These are phyloP conservation scores for Xylaria polymorpha DNA, from an alignment of 2,329 filamentous ascomycete species.

Conservation along the genomic window DNA sequence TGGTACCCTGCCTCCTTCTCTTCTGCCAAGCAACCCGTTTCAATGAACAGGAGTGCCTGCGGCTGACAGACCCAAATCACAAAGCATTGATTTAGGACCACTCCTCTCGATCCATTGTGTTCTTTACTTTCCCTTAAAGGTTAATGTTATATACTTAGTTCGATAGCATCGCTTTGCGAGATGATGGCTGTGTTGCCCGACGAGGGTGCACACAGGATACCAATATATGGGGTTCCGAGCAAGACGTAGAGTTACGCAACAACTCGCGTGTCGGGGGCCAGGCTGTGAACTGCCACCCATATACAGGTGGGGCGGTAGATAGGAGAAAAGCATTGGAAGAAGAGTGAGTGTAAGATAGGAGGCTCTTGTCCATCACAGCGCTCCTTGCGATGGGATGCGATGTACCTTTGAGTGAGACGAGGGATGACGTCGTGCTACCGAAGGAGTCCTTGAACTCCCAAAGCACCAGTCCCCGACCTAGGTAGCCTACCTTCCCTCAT, in stretches of 20 bases:
- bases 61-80: slow-evolving; percentile 18
- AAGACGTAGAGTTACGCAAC: not conserved
- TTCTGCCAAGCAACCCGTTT: slow-evolving; percentile 16
- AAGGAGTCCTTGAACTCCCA: not conserved
- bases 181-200: not conserved
- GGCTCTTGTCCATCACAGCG: not conserved
- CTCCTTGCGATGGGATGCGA: not conserved
- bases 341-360: not conserved
- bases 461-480: slow-evolving; percentile 1
- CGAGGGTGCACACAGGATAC: not conserved
- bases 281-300: not conserved
- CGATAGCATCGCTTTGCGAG: slow-evolving; percentile 18
- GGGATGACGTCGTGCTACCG: not conserved
- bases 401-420: not conserved
- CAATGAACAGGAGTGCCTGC: slow-evolving; percentile 14
- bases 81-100: not conserved
- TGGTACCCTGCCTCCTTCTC: slow-evolving; percentile 16
- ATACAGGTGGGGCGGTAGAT: not conserved
- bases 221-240: not conserved
- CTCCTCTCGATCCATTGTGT: not conserved
- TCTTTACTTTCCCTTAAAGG: not conserved
- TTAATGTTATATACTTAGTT: not conserved
- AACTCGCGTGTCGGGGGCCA: slow-evolving; percentile 5
- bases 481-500: too few relatives aligned
- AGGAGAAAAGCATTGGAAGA: not conserved